Evolutionary conservation across 805 yeast genomes (phyloP).

Genomic region (Wickerhamomyces sydowiorum): DNA sequence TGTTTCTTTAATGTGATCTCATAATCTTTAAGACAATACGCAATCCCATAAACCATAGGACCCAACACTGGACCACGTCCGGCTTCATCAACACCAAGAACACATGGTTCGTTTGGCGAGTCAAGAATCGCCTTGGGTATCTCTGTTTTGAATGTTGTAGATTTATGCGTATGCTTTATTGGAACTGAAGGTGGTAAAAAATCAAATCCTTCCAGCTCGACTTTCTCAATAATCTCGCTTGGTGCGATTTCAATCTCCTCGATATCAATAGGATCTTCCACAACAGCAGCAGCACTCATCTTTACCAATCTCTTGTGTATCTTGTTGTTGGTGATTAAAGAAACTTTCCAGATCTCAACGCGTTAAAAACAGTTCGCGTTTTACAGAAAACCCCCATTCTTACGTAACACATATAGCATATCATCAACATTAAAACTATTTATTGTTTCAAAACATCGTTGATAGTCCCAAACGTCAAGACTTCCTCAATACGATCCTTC

Average conservation of each 20-base stretch:
- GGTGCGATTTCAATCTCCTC: background rate
- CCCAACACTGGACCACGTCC: constrained; percentile 98
- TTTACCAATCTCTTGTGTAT: background rate
- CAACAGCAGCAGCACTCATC: constrained; percentile 1
- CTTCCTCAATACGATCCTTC: constrained; percentile 63
- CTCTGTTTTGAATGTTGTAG: constrained; percentile 44
- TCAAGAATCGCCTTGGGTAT: constrained; percentile 37
- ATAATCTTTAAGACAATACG: constrained; percentile 62
- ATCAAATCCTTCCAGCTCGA: background rate
- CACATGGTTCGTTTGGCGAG: constrained; percentile 33
- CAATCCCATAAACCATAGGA: constrained; percentile 93
- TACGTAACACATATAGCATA: background rate
- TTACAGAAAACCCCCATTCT: background rate
- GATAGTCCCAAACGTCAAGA: constrained; percentile 68
- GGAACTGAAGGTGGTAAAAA: constrained; percentile 32
- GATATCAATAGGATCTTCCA: background rate
- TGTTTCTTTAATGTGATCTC: constrained; percentile 39
- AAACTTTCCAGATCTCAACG: background rate
- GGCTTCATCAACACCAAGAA: constrained; percentile 94
- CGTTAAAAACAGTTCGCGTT: background rate
- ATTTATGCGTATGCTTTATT: constrained; percentile 25
- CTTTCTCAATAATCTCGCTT: no score
- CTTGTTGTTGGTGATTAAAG: background rate
- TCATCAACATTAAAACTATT: background rate
- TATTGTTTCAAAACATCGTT: constrained; percentile 64